These are phyloP conservation scores for Aureobasidium melanogenum DNA, from an alignment of 2,329 filamentous ascomycete species.

Conservation along the genomic window DNA sequence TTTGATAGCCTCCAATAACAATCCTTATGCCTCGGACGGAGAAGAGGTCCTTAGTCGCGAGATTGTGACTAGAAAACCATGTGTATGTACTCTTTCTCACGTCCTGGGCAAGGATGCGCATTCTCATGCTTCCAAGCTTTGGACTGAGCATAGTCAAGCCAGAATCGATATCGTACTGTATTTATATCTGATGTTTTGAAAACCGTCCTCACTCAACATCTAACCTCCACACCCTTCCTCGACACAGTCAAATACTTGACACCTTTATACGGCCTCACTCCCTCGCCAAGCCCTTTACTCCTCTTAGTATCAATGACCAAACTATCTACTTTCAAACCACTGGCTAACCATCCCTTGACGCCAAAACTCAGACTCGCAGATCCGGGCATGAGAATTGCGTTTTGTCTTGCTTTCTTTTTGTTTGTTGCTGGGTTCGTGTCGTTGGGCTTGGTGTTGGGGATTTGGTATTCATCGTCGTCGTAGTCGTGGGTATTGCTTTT, in stretches of 20 bases:
- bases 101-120: no score
- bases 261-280: constrained; percentile 91
- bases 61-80: no score
- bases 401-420: constrained; percentile 43
- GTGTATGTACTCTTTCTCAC: no score
- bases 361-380: constrained; percentile 39
- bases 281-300: constrained; percentile 76
- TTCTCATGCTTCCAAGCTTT: no score
- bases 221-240: constrained; percentile 43
- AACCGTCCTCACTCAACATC: no score
- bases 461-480: constrained; percentile 20
- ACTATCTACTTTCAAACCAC: constrained; percentile 55
- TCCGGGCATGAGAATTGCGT: constrained; percentile 39
- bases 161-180: no score
- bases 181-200: no score
- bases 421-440: background rate
- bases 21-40: no score
- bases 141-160: no score
- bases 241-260: constrained; percentile 88
- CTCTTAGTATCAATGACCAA: constrained; percentile 61
- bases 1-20: no score
- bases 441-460: background rate
- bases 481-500: constrained; percentile 35
- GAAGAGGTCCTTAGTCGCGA: no score
- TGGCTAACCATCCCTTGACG: constrained; percentile 56